Conservation (phyloP, 495 filamentous ascomycete genomes). For the Hyaloscypha finlandica region DNA sequence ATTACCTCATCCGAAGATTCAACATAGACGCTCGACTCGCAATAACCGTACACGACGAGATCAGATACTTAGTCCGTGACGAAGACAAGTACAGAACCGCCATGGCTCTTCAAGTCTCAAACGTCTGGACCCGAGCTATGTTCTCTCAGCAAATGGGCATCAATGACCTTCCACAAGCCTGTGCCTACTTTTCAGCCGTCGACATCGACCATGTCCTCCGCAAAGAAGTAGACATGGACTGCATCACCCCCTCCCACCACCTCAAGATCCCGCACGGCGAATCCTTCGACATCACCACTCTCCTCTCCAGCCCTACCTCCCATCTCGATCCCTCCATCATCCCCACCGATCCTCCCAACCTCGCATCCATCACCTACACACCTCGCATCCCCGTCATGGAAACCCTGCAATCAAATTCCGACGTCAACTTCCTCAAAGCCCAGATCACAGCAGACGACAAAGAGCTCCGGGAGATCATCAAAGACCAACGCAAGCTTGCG, state of each 20-base stretch:
- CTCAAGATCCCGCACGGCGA: slow-evolving; percentile 81
- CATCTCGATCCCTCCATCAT: slow-evolving; percentile 63
- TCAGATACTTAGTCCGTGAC: slow-evolving; percentile 85
- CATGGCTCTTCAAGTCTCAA: slow-evolving; percentile 90
- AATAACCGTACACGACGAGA: slow-evolving; percentile 97
- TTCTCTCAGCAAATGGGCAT: slow-evolving; percentile 97
- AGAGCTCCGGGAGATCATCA: slow-evolving; percentile 74
- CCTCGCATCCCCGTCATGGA: slow-evolving; percentile 79
- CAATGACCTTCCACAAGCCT: slow-evolving; percentile 87
- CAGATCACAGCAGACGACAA: slow-evolving; percentile 78
- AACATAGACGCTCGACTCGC: slow-evolving; percentile 81
- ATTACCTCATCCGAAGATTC: slow-evolving; percentile 86
- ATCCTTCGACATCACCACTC: slow-evolving; percentile 72
- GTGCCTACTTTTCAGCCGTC: slow-evolving; percentile 93
- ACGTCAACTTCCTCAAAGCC: slow-evolving; percentile 71
- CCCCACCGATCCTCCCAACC: slow-evolving; percentile 52
- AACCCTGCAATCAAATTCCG: slow-evolving; percentile 31
- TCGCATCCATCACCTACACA: slow-evolving; percentile 64
- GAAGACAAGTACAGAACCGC: slow-evolving; percentile 86
- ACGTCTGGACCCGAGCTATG: slow-evolving; percentile 96
- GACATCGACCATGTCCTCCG: slow-evolving; percentile 92
- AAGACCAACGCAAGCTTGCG: slow-evolving; percentile 46
- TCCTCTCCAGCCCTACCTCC: slow-evolving; percentile 67
- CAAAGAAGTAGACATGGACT: slow-evolving; percentile 98
- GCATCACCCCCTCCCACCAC: slow-evolving; percentile 85